Evolutionary conservation across 441 rosid genomes (phyloP).

Genomic region (Populus hybrid): DNA sequence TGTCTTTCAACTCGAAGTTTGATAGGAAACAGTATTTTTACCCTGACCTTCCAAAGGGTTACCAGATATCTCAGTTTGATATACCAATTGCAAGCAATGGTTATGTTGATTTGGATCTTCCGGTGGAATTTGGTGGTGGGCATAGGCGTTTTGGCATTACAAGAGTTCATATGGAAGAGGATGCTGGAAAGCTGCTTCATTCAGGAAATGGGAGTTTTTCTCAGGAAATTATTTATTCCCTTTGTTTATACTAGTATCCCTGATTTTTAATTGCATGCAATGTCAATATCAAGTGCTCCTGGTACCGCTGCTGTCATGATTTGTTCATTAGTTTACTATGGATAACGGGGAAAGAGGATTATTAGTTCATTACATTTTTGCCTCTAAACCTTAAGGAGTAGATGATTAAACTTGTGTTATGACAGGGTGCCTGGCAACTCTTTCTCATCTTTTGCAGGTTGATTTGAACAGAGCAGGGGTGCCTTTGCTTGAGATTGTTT

Average conservation of each 20-base stretch:
- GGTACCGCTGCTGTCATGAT: background rate
- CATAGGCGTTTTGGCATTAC: slow-evolving; percentile 87
- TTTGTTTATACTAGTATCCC: background rate
- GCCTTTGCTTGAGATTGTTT: slow-evolving; percentile 92
- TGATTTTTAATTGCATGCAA: background rate
- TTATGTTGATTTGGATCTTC: slow-evolving; percentile 76
- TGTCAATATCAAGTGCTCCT: background rate
- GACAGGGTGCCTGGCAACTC: slow-evolving; percentile 10
- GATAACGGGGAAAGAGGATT: background rate
- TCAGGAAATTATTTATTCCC: slow-evolving; percentile 40
- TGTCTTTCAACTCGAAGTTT: slow-evolving; percentile 75
- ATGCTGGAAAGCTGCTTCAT: slow-evolving; percentile 91
- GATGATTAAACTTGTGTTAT: background rate
- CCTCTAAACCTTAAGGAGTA: background rate
- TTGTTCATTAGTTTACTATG: background rate
- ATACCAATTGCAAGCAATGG: slow-evolving; percentile 82
- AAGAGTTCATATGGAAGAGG: slow-evolving; percentile 97
- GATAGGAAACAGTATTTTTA: slow-evolving; percentile 96
- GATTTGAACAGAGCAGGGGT: slow-evolving; percentile 98
- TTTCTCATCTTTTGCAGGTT: slow-evolving; percentile 46
- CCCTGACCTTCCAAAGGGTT: slow-evolving; percentile 96
- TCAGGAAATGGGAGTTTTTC: slow-evolving; percentile 67
- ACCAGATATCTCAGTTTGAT: slow-evolving; percentile 96
- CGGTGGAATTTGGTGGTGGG: slow-evolving; percentile 87
- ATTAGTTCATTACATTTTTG: background rate